Percentiles rank a stretch among this genome's conserved stretches.
phyloP scores from a whole-genome alignment of 2,329 filamentous ascomycete species.

The Sarocladium oryzae region DNA sequence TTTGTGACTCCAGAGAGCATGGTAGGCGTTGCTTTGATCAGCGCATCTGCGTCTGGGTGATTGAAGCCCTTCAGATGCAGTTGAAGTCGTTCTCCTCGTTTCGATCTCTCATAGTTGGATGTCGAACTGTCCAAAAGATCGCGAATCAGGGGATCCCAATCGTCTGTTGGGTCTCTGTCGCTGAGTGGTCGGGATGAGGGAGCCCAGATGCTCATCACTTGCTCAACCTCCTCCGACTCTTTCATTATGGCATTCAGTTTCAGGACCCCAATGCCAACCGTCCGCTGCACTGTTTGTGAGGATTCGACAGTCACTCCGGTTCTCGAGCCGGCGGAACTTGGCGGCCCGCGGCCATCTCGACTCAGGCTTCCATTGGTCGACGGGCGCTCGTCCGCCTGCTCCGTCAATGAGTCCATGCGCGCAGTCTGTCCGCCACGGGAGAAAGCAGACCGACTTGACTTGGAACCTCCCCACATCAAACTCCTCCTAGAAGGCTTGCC shows the following conservation, averaged over 20 bases:
- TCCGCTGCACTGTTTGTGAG: slow-evolving; percentile 39
- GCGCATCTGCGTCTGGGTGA: slow-evolving; percentile 66
- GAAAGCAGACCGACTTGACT: slow-evolving; percentile 46
- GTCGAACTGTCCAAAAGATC: slow-evolving; percentile 67
- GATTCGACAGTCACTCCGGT: slow-evolving; percentile 17
- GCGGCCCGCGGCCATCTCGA: slow-evolving; percentile 39
- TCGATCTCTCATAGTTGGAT: slow-evolving; percentile 68
- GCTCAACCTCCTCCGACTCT: slow-evolving; percentile 64
- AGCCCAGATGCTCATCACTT: slow-evolving; percentile 72
- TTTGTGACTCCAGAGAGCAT: slow-evolving; percentile 73
- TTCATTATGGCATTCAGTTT: slow-evolving; percentile 71
- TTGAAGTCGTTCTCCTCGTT: slow-evolving; percentile 68
- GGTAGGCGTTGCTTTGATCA: slow-evolving; percentile 84
- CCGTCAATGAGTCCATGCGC: slow-evolving; percentile 52
- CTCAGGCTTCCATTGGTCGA: slow-evolving; percentile 31
- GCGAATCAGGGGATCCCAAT: slow-evolving; percentile 67
- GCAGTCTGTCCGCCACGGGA: slow-evolving; percentile 41
- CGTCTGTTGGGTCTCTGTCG: slow-evolving; percentile 54
- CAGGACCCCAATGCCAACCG: slow-evolving; percentile 70
- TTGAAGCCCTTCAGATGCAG: slow-evolving; percentile 74
- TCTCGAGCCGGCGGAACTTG: slow-evolving; percentile 51
- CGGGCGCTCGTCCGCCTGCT: slow-evolving; percentile 37
- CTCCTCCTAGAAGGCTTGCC: slow-evolving; percentile 54
- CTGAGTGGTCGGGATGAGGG: slow-evolving; percentile 47
- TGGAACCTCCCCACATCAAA: slow-evolving; percentile 61